Base-by-base conservation (phyloP, 176 grass and related monocot species). In the Rhynchospora breviuscula region DNA sequence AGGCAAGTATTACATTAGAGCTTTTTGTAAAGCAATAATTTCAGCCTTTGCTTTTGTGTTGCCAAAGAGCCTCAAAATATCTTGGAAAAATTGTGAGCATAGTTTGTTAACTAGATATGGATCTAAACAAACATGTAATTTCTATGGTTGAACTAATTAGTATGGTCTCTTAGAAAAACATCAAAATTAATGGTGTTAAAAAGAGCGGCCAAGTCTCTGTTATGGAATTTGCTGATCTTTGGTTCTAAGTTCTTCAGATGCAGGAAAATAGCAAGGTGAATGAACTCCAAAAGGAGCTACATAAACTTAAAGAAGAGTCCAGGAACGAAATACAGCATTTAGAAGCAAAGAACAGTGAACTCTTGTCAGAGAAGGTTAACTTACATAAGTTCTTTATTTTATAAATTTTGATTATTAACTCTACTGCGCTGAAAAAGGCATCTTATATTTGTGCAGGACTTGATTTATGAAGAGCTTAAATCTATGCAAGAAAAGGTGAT, bases 331-430 rank as follows among this genome's bases (percentile, higher is more conserved):
- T 91, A 46, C 73, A 94, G 69, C 86, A 77, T 46, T 81, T 98
- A 48, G 76, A 90, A 89, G 81, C 72, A 88, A 85, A 69, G 67
- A 90, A 87, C 33, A 80, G 67, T 19, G 68, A 91, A 87, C 79
- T 94, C 29, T 58, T 89, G 47, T 89, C 85, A 74, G 92, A 94
- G 51, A 98, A 94, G 92, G 95, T 98, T 51, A 82, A 51, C 91
- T 59, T 57, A 59, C 59, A 46, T 68, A 85, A 17, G 29, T 57
- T 61, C 23, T 77, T 0, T 57, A 56, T 56, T 54, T 56, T 33
- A 9, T 54, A 21, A 53, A 53, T 76, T 74, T 52, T 23, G 13
- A 56, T 56, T 48, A 35, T 81, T 81, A 22, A 8, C 57, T 87
- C 31, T 18, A 18, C 35, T 59, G 26, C 11, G 61, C 1, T 86